These are phyloP conservation scores for Thyridium curvatum DNA, from an alignment of 2,329 filamentous ascomycete genomes.

Conservation along the genomic window DNA sequence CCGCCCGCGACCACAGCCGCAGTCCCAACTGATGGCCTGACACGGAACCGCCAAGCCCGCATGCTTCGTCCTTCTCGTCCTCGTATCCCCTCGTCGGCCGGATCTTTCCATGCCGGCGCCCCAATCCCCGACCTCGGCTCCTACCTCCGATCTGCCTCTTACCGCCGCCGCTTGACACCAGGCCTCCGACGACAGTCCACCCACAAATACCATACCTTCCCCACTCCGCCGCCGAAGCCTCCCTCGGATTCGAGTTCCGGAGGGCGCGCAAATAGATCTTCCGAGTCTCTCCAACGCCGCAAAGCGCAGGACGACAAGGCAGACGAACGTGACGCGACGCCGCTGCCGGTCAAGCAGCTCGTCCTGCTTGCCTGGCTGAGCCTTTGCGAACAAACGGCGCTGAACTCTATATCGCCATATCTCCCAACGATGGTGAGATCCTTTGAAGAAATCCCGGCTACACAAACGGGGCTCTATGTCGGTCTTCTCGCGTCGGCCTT, in stretches of 20 bases:
- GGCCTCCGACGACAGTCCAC: slow-evolving; percentile 30
- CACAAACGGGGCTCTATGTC: slow-evolving; percentile 77
- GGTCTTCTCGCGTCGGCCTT: slow-evolving; percentile 87
- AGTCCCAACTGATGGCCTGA: no score
- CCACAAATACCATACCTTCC: slow-evolving; percentile 76
- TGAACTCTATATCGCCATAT: slow-evolving; percentile 95
- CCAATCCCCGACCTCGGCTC: slow-evolving; percentile 33
- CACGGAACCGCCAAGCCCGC: not conserved
- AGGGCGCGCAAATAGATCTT: slow-evolving; percentile 4
- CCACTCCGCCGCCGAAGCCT: slow-evolving; percentile 64
- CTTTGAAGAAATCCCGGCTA: slow-evolving; percentile 71
- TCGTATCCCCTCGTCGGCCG: slow-evolving; percentile 25
- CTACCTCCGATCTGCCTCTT: slow-evolving; percentile 15
- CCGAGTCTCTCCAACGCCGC: slow-evolving; percentile 15
- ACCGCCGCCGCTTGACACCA: slow-evolving; percentile 7
- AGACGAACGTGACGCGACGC: slow-evolving; percentile 38
- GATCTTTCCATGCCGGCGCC: slow-evolving; percentile 46
- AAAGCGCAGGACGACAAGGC: slow-evolving; percentile 1
- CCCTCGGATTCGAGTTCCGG: slow-evolving; percentile 29
- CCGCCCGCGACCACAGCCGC: slow-evolving; percentile 2
- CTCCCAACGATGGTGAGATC: slow-evolving; percentile 84
- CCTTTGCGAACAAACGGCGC: slow-evolving; percentile 87
- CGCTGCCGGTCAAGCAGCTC: slow-evolving; percentile 77
- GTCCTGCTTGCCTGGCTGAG: slow-evolving; percentile 81
- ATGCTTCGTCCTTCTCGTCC: slow-evolving; percentile 7